Percentiles rank a stretch among this genome's conserved stretches.
Evolutionary conservation across 352 stramenopile species (phyloP).

Genomic region (Globisporangium solare): DNA sequence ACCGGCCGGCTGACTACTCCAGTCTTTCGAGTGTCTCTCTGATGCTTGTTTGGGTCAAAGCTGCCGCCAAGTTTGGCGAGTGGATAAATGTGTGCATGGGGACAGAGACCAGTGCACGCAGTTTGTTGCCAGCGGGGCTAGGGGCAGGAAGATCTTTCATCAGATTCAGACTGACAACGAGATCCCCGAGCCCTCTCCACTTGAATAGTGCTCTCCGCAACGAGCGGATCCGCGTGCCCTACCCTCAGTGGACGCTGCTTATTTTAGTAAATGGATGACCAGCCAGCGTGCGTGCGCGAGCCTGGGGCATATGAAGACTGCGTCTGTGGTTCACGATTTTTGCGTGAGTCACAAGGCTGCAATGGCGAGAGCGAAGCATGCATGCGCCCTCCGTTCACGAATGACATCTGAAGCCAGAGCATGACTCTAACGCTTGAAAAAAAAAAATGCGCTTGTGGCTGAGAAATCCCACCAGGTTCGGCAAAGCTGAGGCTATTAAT

Average conservation of each 20-base stretch:
- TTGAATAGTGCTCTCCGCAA: neutral
- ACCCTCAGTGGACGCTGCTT: neutral
- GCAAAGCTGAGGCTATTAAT: no score
- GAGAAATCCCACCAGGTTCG: no score
- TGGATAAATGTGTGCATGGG: neutral
- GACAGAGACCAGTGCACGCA: neutral
- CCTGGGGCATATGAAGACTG: no score
- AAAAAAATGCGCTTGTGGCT: no score
- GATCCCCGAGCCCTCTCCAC: neutral
- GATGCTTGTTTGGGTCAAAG: neutral
- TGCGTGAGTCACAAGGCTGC: no score
- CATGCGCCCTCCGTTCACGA: no score
- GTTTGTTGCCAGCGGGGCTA: neutral
- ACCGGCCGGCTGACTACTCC: neutral
- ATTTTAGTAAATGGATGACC: no score
- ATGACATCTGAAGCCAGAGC: no score
- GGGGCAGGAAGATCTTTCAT: neutral
- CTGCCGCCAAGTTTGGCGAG: neutral
- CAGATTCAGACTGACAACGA: conserved; percentile 1
- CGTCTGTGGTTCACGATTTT: no score
- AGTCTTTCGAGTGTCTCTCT: neutral
- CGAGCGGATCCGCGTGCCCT: neutral
- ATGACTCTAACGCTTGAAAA: no score
- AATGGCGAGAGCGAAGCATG: no score
- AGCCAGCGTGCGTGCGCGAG: no score